Conservation (phyloP, 352 stramenopile species). For the Phytophthora ramorum region DNA sequence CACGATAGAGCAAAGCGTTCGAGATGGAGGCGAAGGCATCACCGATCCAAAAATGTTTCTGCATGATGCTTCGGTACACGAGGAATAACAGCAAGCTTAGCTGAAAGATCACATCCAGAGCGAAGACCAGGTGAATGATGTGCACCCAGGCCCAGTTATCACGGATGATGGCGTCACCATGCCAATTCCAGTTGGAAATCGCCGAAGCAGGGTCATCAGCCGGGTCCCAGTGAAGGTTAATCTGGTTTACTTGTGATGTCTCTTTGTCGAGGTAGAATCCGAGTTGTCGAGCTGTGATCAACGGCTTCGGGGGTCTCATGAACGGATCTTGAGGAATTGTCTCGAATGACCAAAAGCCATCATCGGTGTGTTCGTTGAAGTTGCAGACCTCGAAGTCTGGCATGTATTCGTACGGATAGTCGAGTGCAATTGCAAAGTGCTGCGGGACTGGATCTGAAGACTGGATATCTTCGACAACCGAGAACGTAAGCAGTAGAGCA, state of each 20-base stretch:
- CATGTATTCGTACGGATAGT: constrained; percentile 44
- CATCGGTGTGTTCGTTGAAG: constrained; percentile 21
- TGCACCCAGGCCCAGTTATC: constrained; percentile 67
- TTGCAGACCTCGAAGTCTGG: constrained; percentile 33
- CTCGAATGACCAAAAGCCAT: constrained; percentile 33
- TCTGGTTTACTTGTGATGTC: constrained; percentile 50
- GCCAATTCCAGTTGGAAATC: constrained; percentile 38
- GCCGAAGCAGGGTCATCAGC: constrained; percentile 19
- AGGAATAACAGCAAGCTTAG: constrained; percentile 48
- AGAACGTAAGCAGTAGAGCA: constrained; percentile 27
- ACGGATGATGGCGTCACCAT: constrained; percentile 35
- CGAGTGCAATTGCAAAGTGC: constrained; percentile 31
- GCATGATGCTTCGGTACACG: constrained; percentile 41
- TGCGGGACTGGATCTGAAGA: constrained; percentile 25
- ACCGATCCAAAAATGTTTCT: constrained; percentile 52
- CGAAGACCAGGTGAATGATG: constrained; percentile 53
- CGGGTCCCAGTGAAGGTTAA: constrained; percentile 36
- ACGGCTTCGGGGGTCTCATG: constrained; percentile 26
- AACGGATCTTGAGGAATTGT: constrained; percentile 27
- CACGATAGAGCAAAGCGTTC: constrained; percentile 39
- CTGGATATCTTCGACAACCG: constrained; percentile 36
- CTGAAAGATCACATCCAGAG: constrained; percentile 45
- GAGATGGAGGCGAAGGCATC: constrained; percentile 59
- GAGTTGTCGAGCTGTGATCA: constrained; percentile 43
- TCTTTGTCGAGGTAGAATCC: constrained; percentile 51